A percentile compares a stretch with the other conserved stretches of the same genome.
These are phyloP conservation scores for Russula sp. DNA, from an alignment of 768 basidiomycete species.

Conservation along the genomic window DNA sequence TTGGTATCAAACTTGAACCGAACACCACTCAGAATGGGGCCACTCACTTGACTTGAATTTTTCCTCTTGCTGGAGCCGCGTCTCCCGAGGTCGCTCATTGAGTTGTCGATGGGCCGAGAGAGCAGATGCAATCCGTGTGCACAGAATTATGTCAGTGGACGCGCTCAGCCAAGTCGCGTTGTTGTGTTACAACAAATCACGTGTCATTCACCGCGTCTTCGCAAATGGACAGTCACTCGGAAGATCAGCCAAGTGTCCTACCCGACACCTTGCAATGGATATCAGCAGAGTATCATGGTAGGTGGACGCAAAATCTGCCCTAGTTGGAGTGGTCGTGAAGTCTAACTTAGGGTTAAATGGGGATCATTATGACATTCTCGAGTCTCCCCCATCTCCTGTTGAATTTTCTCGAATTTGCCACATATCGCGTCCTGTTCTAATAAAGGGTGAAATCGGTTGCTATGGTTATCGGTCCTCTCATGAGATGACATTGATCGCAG, in stretches of 20 bases:
- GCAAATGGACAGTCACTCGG: slow-evolving; percentile 3
- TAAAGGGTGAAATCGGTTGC: slow-evolving; percentile 44
- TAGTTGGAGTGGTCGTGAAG: not conserved
- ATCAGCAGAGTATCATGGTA: slow-evolving; percentile 33
- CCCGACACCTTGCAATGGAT: slow-evolving; percentile 28
- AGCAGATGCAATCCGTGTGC: not conserved
- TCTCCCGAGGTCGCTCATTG: slow-evolving; percentile 4
- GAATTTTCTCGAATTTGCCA: slow-evolving; percentile 64
- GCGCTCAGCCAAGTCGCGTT: not conserved
- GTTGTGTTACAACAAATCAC: not conserved
- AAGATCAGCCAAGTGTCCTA: slow-evolving; percentile 5
- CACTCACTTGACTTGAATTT: slow-evolving; percentile 2
- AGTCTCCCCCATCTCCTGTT: slow-evolving; percentile 52
- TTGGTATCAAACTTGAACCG: not conserved
- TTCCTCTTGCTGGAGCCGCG: slow-evolving; percentile 5
- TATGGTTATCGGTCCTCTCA: not conserved
- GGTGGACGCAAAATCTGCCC: slow-evolving; percentile 1
- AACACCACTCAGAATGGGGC: not conserved
- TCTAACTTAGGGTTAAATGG: slow-evolving; percentile 52
- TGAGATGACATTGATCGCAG: slow-evolving; percentile 29
- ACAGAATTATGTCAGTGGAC: not conserved
- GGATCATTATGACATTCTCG: slow-evolving; percentile 39
- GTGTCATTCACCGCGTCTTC: not conserved
- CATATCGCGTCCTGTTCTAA: slow-evolving; percentile 64
- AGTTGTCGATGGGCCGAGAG: not conserved